A percentile compares a stretch with the other conserved stretches of the same genome.
These are phyloP conservation scores for Phoma sp. DNA, from an alignment of 2,329 filamentous ascomycete genomes.

Conservation along the genomic window DNA sequence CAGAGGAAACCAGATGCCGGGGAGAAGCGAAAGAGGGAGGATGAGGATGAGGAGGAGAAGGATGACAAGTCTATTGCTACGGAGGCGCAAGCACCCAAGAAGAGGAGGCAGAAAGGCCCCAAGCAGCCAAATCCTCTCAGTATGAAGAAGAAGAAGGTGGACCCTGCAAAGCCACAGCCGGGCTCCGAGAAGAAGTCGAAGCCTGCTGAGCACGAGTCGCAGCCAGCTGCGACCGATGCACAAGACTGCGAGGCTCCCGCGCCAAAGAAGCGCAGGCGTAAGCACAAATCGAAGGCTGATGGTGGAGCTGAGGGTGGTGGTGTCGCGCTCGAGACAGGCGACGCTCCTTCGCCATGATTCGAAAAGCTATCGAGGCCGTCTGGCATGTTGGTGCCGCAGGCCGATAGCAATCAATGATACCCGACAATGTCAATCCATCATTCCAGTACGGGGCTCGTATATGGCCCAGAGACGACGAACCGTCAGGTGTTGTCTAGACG, in stretches of 20 bases:
- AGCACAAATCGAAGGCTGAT: slow-evolving; percentile 43
- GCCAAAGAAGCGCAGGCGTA: slow-evolving; percentile 49
- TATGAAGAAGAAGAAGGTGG: slow-evolving; percentile 71
- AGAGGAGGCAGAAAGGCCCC: slow-evolving; percentile 61
- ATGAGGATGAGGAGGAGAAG: slow-evolving; percentile 62
- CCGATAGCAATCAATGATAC: slow-evolving; percentile 16
- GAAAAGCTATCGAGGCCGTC: not conserved
- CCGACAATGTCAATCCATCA: not conserved
- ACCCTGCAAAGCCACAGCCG: slow-evolving; percentile 16
- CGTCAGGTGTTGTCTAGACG: not conserved
- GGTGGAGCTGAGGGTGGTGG: slow-evolving; percentile 14
- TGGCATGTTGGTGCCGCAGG: not conserved
- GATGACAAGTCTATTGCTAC: slow-evolving; percentile 31
- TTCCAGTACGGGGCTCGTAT: not conserved
- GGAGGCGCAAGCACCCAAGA: slow-evolving; percentile 49
- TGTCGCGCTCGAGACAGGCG: slow-evolving; percentile 18
- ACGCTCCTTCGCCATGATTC: slow-evolving; percentile 30
- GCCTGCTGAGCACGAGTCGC: slow-evolving; percentile 9
- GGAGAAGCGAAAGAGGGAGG: slow-evolving; percentile 46
- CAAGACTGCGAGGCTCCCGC: slow-evolving; percentile 31
- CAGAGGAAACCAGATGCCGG: slow-evolving; percentile 38
- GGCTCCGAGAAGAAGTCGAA: slow-evolving; percentile 25
- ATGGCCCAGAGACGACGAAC: not conserved
- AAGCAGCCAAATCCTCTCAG: slow-evolving; percentile 75
- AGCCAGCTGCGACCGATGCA: slow-evolving; percentile 16